These are phyloP conservation scores for Jamesozyma jinghongensis DNA, from an alignment of 805 yeast species.

Conservation along the genomic window DNA sequence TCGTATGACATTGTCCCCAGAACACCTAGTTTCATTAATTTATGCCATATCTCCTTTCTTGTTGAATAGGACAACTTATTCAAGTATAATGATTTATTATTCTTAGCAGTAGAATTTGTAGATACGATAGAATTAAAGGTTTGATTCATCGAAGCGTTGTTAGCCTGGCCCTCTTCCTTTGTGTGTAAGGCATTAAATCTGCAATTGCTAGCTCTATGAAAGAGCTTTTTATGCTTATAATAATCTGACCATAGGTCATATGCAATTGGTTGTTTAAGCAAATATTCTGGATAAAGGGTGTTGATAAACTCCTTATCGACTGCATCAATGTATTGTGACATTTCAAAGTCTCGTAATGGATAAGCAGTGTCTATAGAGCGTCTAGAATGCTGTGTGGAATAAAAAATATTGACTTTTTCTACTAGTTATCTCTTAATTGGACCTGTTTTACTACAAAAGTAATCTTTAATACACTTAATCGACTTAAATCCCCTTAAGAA, in stretches of 20 bases:
- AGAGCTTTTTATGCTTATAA: conserved; percentile 19
- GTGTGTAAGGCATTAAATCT: not conserved
- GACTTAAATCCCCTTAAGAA: too few species aligned
- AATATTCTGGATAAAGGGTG: conserved; percentile 23
- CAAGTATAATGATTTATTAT: not conserved
- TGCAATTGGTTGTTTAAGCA: conserved; percentile 28
- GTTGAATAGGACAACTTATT: conserved; percentile 4
- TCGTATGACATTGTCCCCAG: conserved; percentile 28
- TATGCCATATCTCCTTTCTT: conserved; percentile 28
- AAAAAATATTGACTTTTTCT: too few species aligned
- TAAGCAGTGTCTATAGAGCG: too few species aligned
- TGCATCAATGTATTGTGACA: conserved; percentile 20
- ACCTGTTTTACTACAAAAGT: too few species aligned
- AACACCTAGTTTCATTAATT: conserved; percentile 25
- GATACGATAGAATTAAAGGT: not conserved
- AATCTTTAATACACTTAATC: too few species aligned
- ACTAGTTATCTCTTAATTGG: too few species aligned
- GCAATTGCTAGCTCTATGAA: conserved; percentile 8
- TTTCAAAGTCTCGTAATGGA: not conserved
- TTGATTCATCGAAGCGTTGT: too few species aligned
- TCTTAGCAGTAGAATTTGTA: too few species aligned
- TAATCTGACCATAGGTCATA: conserved; percentile 22
- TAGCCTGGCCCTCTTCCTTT: too few species aligned
- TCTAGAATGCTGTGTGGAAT: too few species aligned
- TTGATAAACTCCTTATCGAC: conserved; percentile 22